Base-by-base conservation (phyloP, 2,329 filamentous ascomycete species). In the Fusarium tupiense region DNA sequence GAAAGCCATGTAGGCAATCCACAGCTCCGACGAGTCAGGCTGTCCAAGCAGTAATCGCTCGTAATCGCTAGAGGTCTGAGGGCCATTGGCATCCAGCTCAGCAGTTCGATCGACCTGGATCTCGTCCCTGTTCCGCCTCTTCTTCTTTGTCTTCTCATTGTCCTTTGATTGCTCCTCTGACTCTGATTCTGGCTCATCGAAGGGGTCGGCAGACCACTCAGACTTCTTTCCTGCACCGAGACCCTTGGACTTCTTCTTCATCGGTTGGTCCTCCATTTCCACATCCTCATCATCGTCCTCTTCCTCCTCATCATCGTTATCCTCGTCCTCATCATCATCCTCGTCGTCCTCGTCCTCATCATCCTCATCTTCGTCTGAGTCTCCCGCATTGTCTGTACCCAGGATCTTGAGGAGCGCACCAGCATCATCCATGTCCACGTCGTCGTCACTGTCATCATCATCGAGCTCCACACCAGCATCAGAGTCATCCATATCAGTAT, bases 1-100 rank as follows among this genome's bases (percentile, higher is more conserved):
- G 88, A 97, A 97, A n/a, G 95, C 95, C 94, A 99, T 98, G 85
- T 99, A 99, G 75, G 94, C 90, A 62, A 98, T 94, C 96, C 96
- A 99, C 35, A 98, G 89, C 71, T 92, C 88, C 2, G 96, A 97
- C n/a, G 94, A 96, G 84, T 98, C 95, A 6, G 96, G 95, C 81
- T 97, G 93, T 64, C 95, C 94, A 29, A 99, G 90, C 47, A 99
- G 89, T 31, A 98, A 91, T 76, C 96, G 92, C 84, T 99, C 97
- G 82, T 95, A 99, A 83, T 99, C 97, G 72, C 93, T 94, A 22
- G 94, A 90, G 3, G 94, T 96, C 81, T 97, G 95, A 5, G 96
- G 96, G 1, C 96, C 96, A 76, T 95, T 91, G 53, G 90, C 91
- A 81, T 98, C 95, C 17, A 99, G 90, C 77, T 98, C 94, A n/a